Conservation (phyloP, 352 stramenopile species). For the Phytophthora sansomeana region DNA sequence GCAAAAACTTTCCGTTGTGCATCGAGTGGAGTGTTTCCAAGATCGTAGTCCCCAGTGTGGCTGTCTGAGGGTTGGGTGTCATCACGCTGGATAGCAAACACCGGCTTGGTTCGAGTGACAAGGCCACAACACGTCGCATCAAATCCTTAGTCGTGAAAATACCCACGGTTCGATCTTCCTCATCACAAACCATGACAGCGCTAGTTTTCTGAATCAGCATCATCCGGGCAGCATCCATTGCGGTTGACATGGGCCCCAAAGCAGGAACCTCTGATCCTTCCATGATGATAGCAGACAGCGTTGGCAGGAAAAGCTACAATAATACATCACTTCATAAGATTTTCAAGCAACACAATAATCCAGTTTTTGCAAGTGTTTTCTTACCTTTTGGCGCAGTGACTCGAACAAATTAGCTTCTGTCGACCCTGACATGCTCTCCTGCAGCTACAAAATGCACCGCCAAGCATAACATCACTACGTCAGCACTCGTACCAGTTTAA, state of each 20-base stretch:
- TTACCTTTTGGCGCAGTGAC: conserved; percentile 83
- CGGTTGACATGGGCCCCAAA: conserved; percentile 56
- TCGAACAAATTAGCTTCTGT: conserved; percentile 81
- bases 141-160: conserved; percentile 99
- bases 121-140: conserved; percentile 95
- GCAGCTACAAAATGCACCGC: conserved; percentile 40
- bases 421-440: conserved; percentile 59
- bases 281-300: conserved; percentile 78
- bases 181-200: conserved; percentile 91
- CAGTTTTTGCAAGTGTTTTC: not conserved
- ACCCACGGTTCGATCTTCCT: conserved; percentile 86
- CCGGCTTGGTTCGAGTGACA: conserved; percentile 82
- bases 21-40: conserved; percentile 98
- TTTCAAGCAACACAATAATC: not conserved
- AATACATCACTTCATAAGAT: not conserved
- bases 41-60: conserved; percentile 93
- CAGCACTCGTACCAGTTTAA: not conserved
- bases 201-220: conserved; percentile 87
- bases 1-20: conserved; percentile 97
- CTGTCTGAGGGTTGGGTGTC: conserved; percentile 95
- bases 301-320: conserved; percentile 83
- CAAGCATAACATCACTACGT: conserved; percentile 8
- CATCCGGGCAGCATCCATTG: conserved; percentile 74
- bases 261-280: conserved; percentile 69
- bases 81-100: conserved; percentile 93